These are phyloP conservation scores for Pythium chondricola DNA, from an alignment of 352 stramenopile species.

Conservation along the genomic window DNA sequence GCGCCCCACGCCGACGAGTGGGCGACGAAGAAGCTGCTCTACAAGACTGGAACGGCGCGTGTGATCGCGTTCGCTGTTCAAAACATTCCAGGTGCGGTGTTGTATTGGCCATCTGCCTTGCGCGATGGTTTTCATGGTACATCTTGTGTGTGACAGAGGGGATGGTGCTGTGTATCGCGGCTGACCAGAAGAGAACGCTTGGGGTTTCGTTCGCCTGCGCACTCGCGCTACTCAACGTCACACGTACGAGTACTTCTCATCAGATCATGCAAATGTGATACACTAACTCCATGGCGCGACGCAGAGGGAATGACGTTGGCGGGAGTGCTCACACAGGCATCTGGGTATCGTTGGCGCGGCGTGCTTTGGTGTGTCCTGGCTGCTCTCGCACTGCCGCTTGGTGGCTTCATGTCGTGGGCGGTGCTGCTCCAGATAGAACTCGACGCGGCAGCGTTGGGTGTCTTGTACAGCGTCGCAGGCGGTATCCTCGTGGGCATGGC, in stretches of 20 bases:
- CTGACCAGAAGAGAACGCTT: conserved; percentile 7
- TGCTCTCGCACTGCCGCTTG: conserved; percentile 17
- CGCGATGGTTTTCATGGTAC: background rate
- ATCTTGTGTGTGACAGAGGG: too few species aligned
- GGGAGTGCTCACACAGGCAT: conserved; percentile 11
- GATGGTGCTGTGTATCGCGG: conserved; percentile 16
- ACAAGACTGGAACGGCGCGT: conserved; percentile 14
- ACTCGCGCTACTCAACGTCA: conserved; percentile 19
- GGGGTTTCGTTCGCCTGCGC: conserved; percentile 18
- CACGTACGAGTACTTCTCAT: conserved; percentile 10
- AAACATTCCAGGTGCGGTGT: conserved; percentile 14
- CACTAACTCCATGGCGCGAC: background rate
- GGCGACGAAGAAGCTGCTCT: conserved; percentile 11
- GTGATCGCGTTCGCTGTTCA: conserved; percentile 12
- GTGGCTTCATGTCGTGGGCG: conserved; percentile 16
- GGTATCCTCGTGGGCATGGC: conserved; percentile 17
- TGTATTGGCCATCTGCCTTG: background rate
- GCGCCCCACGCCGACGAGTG: background rate
- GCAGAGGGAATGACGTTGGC: conserved; percentile 20
- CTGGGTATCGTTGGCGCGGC: conserved; percentile 16
- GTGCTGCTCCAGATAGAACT: conserved; percentile 9
- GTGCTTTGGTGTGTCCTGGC: conserved; percentile 22
- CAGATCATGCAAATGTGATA: background rate
- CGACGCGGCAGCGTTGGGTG: background rate
- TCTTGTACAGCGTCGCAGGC: conserved; percentile 11